These are phyloP conservation scores for Pleomassaria siparia DNA, from an alignment of 2,329 filamentous ascomycete species.

Conservation along the genomic window DNA sequence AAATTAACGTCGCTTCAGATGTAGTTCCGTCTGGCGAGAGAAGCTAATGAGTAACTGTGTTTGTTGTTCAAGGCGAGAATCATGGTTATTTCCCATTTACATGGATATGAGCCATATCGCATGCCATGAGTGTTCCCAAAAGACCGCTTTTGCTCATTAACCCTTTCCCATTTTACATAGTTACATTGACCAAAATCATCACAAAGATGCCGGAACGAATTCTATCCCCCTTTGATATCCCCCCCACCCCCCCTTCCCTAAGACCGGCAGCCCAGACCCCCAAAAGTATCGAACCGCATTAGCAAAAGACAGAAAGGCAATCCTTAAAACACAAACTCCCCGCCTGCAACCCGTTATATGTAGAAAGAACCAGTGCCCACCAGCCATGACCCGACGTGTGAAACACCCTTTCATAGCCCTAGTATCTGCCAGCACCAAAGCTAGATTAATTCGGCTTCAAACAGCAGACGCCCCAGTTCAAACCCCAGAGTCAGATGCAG, in stretches of 20 bases:
- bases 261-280: slow-evolving; percentile 24
- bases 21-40: no score
- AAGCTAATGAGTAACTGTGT: no score
- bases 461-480: slow-evolving; percentile 12
- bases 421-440: slow-evolving; percentile 18
- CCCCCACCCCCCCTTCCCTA: slow-evolving; percentile 11
- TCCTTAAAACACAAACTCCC: background rate
- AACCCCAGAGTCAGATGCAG: slow-evolving; percentile 31
- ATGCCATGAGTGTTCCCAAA: background rate
- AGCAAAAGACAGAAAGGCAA: background rate
- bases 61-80: no score
- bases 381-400: slow-evolving; percentile 26
- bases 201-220: slow-evolving; percentile 18
- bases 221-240: slow-evolving; percentile 15
- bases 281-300: slow-evolving; percentile 3
- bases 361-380: slow-evolving; percentile 14
- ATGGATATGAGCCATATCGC: background rate
- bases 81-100: no score
- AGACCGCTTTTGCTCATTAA: slow-evolving; percentile 36
- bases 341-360: slow-evolving; percentile 4
- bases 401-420: slow-evolving; percentile 29
- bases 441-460: slow-evolving; percentile 30
- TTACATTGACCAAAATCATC: slow-evolving; percentile 21
- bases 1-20: background rate
- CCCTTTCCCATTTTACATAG: slow-evolving; percentile 14